Evolutionary conservation across 1,284 basidiomycete species (phyloP), one percentile per base, ranked within the genome.

Genomic region (Neolentinus lepideus): DNA sequence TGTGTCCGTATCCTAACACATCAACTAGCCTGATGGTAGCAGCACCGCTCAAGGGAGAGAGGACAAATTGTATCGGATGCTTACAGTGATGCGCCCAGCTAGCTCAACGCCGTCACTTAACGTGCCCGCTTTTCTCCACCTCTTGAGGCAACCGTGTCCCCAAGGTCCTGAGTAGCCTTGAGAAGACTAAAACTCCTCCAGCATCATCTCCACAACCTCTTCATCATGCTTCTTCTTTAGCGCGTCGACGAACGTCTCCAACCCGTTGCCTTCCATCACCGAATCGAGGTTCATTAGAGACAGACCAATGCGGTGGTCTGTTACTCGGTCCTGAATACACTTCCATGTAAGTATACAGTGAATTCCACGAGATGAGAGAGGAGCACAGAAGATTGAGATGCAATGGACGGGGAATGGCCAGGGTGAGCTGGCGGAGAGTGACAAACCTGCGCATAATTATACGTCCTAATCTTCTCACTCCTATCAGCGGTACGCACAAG

Each of bases 391-490:
- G 12, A 31, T 12, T 12, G 12, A 31, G 29, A 6, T 31, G 12
- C 6, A 31, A 31, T 31, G 29, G 6, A 31, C 29, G 12, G 29
- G 6, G 12, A 31, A 31, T 31, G 47, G 47, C 12, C 24, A 50
- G 24, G 47, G 10, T 19, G 12, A 48, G 38, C 6, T 33, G 52
- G 48, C 26, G 38, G 31, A 27, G 27, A 33, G 24, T 45, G 19
- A 64, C 72, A 11, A 53, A 83, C 91, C 77, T 94, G 92, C 1
- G 90, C 83, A 66, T 86, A 94, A 64, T 96, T 96, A 69, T 97
- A 98, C 4, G 95, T 98, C 58, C 94, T 75, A 57, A 97, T 88
- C 68, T 97, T 97, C 65, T 97, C 93, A 62, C 90, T 92, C 21
- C 94, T 75, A 65, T 94, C 91, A 1, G 85, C 85, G 0, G 85